A percentile compares a stretch with the other conserved stretches of the same genome.
Evolutionary conservation across 805 yeast species (phyloP).

Genomic region (Candida awuae): DNA sequence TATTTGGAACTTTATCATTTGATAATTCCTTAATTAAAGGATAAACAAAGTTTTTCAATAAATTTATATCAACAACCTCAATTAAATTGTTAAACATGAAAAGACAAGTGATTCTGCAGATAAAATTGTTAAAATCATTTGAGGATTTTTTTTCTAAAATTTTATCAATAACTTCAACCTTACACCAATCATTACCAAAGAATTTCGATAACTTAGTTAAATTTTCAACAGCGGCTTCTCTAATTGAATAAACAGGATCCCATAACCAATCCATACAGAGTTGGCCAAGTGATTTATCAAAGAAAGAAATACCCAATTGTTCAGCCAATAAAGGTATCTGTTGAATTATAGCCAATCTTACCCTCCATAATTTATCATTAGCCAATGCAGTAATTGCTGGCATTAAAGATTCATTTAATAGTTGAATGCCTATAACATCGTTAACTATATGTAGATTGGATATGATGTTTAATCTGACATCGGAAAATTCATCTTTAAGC

Average conservation of each 20-base stretch:
- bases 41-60: slow-evolving; percentile 56
- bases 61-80: slow-evolving; percentile 55
- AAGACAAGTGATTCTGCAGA: slow-evolving; percentile 85
- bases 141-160: slow-evolving; percentile 42
- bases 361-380: slow-evolving; percentile 96
- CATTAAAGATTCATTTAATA: slow-evolving; percentile 74
- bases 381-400: slow-evolving; percentile 97
- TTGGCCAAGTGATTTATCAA: slow-evolving; percentile 84
- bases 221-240: slow-evolving; percentile 91
- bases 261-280: slow-evolving; percentile 96
- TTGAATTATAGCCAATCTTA: slow-evolving; percentile 91
- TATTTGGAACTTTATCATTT: slow-evolving; percentile 85
- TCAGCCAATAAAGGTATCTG: slow-evolving; percentile 91
- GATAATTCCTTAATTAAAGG: slow-evolving; percentile 72
- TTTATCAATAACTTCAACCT: slow-evolving; percentile 70
- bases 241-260: slow-evolving; percentile 94
- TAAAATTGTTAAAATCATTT: slow-evolving; percentile 53
- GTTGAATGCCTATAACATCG: slow-evolving; percentile 87
- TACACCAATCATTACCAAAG: slow-evolving; percentile 93
- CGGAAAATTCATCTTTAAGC: slow-evolving; percentile 96
- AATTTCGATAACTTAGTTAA: slow-evolving; percentile 71
- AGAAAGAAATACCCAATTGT: slow-evolving; percentile 88
- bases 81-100: slow-evolving; percentile 79
- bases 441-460: slow-evolving; percentile 87
- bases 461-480: slow-evolving; percentile 89